phyloP scores from a whole-genome alignment of 2,329 filamentous ascomycete genomes.

The Plectosphaerella plurivora region DNA sequence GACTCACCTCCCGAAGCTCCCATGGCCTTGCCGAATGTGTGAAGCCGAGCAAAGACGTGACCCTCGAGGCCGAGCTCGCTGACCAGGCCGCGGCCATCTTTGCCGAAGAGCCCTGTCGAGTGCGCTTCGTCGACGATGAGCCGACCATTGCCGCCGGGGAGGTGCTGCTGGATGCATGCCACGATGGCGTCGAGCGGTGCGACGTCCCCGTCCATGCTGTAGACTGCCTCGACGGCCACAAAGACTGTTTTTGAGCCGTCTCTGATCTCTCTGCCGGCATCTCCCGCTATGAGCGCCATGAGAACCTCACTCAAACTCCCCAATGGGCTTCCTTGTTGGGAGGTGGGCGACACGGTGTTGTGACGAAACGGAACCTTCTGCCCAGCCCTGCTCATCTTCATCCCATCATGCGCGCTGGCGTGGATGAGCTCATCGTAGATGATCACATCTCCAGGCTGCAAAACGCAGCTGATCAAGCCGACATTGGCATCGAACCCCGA shows the following conservation, averaged over 20 bases:
- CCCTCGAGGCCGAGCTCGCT: constrained; percentile 50
- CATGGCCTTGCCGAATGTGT: constrained; percentile 66
- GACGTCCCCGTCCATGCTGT: constrained; percentile 81
- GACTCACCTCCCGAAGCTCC: constrained; percentile 63
- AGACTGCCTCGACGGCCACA: constrained; percentile 65
- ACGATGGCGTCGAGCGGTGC: constrained; percentile 60
- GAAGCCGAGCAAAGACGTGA: constrained; percentile 52
- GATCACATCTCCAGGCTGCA: constrained; percentile 57
- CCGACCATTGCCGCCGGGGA: constrained; percentile 56
- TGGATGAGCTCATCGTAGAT: constrained; percentile 74
- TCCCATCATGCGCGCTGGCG: constrained; percentile 74
- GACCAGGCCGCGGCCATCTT: constrained; percentile 53
- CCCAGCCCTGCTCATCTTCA: constrained; percentile 57
- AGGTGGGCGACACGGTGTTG: constrained; percentile 36
- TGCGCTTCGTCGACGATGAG: constrained; percentile 68
- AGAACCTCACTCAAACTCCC: constrained; percentile 22
- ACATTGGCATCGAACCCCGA: constrained; percentile 65
- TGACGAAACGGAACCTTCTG: constrained; percentile 50
- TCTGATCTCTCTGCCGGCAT: constrained; percentile 24
- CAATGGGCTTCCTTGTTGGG: not conserved
- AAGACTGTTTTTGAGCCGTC: constrained; percentile 51
- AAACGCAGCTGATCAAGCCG: constrained; percentile 56
- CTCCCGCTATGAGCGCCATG: constrained; percentile 23
- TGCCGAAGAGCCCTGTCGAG: constrained; percentile 56
- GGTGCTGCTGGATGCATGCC: constrained; percentile 45